Evolutionary conservation across 192 early-diverging fungal species (phyloP), one percentile per base, ranked within the genome.

Genomic region (Coemansia reversa): DNA sequence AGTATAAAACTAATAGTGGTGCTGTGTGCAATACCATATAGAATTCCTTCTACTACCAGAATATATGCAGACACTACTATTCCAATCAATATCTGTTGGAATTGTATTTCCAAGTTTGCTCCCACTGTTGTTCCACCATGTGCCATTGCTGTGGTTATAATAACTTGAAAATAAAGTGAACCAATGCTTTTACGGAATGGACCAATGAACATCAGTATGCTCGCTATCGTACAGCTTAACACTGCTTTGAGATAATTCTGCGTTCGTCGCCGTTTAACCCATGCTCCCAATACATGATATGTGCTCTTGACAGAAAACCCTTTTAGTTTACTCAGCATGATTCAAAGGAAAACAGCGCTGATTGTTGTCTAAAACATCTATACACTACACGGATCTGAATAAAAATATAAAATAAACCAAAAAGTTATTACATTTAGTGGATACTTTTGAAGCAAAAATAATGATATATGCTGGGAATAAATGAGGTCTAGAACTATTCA

Each of bases 201-300:
- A 19, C 8, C 9, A 18, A 78, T 65, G 30, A 72, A 78, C 49
- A 78, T 23, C 0, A 78, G 58, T 0, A 72, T 62, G 42, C 70
- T 66, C 35, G 70, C 45, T n/a, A 78, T 63, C 0, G 59, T 42
- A 20, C 70, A 72, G 51, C 66, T 59, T 0, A 78, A 55, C 42
- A 72, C 69, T 18, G 70, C 76, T 42, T 78, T 78, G 47, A 72
- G n/a, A 47, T 72, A 72, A 66, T 78, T 62, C 23, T 72, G 65
- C 4, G 66, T 63, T 7, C 60, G 45, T 58, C 67, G 76, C 16
- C 59, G 42, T 4, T 35, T 18, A 3, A 72, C 55, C 74, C 74
- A 76, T n/a, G 16, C 16, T 47, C 51, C 9, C 9, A 19, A 4
- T 32, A 27, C 1, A 18, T 6, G 19, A 3, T 20, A 47, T 30